These are phyloP conservation scores for Geotrichum cucujoidarum DNA, from an alignment of 1,139 yeast species.

Conservation along the genomic window DNA sequence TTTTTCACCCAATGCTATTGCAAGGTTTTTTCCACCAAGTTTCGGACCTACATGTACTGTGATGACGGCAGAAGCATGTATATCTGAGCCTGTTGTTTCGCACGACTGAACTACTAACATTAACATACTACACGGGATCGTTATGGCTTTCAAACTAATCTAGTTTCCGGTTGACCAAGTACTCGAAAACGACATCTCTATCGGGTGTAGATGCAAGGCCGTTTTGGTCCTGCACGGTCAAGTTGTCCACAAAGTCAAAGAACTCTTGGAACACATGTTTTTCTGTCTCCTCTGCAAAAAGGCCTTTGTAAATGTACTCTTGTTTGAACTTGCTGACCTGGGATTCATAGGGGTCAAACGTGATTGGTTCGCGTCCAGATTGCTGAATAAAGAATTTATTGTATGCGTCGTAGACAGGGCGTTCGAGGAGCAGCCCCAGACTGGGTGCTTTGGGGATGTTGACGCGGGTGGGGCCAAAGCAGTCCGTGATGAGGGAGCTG, in stretches of 20 bases:
- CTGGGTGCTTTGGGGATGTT: constrained; percentile 98
- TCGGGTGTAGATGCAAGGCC: not conserved
- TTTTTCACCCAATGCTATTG: constrained; percentile 6
- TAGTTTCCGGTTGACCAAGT: not conserved
- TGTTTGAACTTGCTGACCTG: constrained; percentile 82
- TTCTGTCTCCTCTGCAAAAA: constrained; percentile 78
- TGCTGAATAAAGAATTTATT: constrained; percentile 58
- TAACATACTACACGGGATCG: no score
- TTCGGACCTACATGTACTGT: not conserved
- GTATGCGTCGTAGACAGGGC: constrained; percentile 85
- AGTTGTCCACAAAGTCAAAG: constrained; percentile 79
- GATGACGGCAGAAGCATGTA: not conserved
- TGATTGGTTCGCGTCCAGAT: constrained; percentile 73
- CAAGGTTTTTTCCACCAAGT: not conserved
- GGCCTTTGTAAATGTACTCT: constrained; percentile 84
- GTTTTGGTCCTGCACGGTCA: constrained; percentile 28
- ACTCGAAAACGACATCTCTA: not conserved
- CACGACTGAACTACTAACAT: no score
- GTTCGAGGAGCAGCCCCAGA: constrained; percentile 79
- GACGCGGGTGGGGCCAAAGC: constrained; percentile 66
- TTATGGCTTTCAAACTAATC: no score
- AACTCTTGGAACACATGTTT: constrained; percentile 86
- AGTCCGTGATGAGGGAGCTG: constrained; percentile 62
- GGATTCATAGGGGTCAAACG: constrained; percentile 56
- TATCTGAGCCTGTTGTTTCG: not conserved